phyloP scores from a whole-genome alignment of 75 land plant species.

The Ceratopteris richardii region DNA sequence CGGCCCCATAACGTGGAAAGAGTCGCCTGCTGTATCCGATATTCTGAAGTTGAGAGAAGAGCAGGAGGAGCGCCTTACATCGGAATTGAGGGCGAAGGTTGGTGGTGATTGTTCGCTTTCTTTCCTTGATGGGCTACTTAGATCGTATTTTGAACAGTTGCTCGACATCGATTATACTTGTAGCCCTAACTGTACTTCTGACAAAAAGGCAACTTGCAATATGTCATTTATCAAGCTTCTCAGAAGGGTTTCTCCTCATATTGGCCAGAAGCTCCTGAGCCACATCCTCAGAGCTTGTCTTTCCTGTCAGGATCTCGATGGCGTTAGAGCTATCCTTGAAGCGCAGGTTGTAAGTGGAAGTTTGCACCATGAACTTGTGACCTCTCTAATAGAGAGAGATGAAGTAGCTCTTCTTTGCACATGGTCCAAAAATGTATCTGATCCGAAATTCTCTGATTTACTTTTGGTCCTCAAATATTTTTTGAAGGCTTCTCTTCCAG shows the following conservation, averaged over 20 bases:
- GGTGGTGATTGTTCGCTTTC: not conserved
- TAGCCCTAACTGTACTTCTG: too few species aligned
- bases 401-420: constrained; percentile 30
- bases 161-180: too few species aligned
- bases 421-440: constrained; percentile 28
- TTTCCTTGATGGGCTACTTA: not conserved
- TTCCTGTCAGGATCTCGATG: constrained; percentile 2
- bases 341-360: constrained; percentile 6
- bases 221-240: not conserved
- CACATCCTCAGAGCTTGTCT: constrained; percentile 3
- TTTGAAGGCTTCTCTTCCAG: constrained; percentile 16
- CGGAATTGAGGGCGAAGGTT: not conserved
- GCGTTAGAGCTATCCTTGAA: constrained; percentile 2
- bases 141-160: not conserved
- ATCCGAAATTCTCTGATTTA: constrained; percentile 38
- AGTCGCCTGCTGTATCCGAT: too few species aligned
- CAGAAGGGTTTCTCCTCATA: constrained; percentile 3
- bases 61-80: not conserved
- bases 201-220: too few species aligned
- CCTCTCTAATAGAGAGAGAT: constrained; percentile 30
- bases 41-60: not conserved
- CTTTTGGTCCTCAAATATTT: constrained; percentile 46
- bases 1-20: too few species aligned
- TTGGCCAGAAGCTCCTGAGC: constrained; percentile 13
- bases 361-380: constrained; percentile 14